A percentile compares a stretch with the other conserved stretches of the same genome.
These are phyloP conservation scores for Neospermospora avenae DNA, from an alignment of 2,329 filamentous ascomycete species.

Conservation along the genomic window DNA sequence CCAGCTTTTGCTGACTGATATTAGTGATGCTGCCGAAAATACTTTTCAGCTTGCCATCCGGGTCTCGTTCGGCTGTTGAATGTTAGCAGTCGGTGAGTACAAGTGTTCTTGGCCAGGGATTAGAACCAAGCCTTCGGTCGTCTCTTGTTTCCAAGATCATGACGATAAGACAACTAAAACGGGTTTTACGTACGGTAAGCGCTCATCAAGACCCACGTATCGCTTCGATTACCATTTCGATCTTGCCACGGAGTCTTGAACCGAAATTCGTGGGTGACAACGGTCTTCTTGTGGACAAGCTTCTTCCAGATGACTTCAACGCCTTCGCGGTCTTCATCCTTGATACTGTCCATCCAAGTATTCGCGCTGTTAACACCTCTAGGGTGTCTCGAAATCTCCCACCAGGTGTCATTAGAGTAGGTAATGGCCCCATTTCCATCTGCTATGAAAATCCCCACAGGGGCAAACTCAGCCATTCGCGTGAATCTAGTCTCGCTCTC, in stretches of 20 bases:
- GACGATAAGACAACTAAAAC: too few species aligned
- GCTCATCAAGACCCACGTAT: constrained; percentile 76
- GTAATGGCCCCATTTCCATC: constrained; percentile 66
- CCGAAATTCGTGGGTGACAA: constrained; percentile 69
- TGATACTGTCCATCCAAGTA: constrained; percentile 70
- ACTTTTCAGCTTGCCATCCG: constrained; percentile 62
- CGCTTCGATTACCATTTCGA: constrained; percentile 55
- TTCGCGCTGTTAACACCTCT: constrained; percentile 56
- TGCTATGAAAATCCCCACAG: constrained; percentile 84
- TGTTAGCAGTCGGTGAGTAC: too few species aligned
- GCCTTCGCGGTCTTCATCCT: constrained; percentile 58
- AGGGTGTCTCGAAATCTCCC: constrained; percentile 64
- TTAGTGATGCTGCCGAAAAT: constrained; percentile 82
- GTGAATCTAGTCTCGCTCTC: constrained; percentile 77
- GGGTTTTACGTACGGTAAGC: constrained; percentile 53
- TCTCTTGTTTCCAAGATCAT: too few species aligned
- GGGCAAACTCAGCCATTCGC: constrained; percentile 79
- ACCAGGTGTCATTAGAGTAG: constrained; percentile 78
- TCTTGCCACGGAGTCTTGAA: constrained; percentile 67
- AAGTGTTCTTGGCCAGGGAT: too few species aligned
- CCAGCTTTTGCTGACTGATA: constrained; percentile 82
- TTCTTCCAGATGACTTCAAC: constrained; percentile 61
- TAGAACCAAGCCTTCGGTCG: too few species aligned
- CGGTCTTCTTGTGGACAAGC: constrained; percentile 57
- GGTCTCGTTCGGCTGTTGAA: constrained; percentile 54